These are phyloP conservation scores for Datura wrightii DNA, from an alignment of 257 asterid species.

Conservation along the genomic window DNA sequence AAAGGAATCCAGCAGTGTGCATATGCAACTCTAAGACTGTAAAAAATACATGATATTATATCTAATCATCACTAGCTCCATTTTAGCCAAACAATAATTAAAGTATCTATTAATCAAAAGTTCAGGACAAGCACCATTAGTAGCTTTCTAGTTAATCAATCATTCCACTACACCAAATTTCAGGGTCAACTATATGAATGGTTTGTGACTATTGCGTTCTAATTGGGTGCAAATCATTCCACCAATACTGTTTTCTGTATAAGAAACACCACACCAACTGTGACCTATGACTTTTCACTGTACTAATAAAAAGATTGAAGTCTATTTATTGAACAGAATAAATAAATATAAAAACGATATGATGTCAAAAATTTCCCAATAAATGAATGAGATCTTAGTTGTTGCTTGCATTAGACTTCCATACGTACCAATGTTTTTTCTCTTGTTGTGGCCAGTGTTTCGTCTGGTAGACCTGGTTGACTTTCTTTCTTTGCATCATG, in stretches of 20 bases:
- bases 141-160: background rate
- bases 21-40: background rate
- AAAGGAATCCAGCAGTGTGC: background rate
- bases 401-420: background rate
- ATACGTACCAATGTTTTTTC: slow-evolving; percentile 48
- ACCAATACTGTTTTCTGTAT: background rate
- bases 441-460: slow-evolving; percentile 39
- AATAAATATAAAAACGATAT: background rate
- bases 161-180: background rate
- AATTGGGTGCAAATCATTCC: background rate
- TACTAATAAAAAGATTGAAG: background rate
- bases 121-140: background rate
- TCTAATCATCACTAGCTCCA: background rate
- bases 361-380: background rate
- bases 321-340: background rate
- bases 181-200: slow-evolving; percentile 25
- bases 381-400: background rate
- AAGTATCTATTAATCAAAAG: background rate
- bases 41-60: background rate
- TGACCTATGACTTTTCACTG: background rate
- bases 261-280: background rate
- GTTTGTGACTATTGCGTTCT: background rate
- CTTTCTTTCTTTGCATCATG: slow-evolving; percentile 41
- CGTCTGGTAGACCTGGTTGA: slow-evolving; percentile 43
- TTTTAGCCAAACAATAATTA: background rate